Evolutionary conservation across 805 yeast genomes (phyloP).

Genomic region (Maudiozyma bulderi): DNA sequence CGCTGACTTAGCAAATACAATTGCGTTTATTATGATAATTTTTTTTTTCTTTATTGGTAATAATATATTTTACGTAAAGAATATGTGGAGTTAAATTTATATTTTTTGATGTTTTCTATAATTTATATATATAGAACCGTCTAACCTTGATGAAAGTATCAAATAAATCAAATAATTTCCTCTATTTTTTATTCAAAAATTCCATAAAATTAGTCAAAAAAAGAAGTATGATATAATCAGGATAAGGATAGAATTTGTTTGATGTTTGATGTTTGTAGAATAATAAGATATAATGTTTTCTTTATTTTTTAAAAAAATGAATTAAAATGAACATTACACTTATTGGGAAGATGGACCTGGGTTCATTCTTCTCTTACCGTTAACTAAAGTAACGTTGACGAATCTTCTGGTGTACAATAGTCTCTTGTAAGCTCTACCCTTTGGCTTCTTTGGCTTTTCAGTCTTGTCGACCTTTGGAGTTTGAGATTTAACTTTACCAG

Average conservation of each 20-base stretch:
- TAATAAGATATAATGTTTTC: not conserved
- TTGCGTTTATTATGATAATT: not conserved
- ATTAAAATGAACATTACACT: not conserved
- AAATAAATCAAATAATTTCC: not conserved
- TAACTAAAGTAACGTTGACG: slow-evolving; percentile 93
- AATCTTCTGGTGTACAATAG: slow-evolving; percentile 97
- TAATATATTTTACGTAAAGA: slow-evolving; percentile 1
- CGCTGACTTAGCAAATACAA: too few relatives aligned
- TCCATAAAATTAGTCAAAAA: too few relatives aligned
- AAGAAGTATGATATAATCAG: too few relatives aligned
- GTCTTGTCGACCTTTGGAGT: slow-evolving; percentile 99
- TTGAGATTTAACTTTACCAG: slow-evolving; percentile 99
- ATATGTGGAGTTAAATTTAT: slow-evolving; percentile 1
- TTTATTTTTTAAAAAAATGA: not conserved
- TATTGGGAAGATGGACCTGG: slow-evolving; percentile 44
- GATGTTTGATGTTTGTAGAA: too few relatives aligned
- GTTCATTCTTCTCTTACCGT: slow-evolving; percentile 96
- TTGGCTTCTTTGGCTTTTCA: slow-evolving; percentile 92
- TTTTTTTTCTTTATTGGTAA: slow-evolving; percentile 1
- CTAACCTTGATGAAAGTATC: not conserved
- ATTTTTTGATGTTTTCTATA: not conserved
- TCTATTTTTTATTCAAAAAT: not conserved
- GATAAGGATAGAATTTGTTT: too few relatives aligned
- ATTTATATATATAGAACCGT: too few relatives aligned
- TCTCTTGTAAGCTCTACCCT: slow-evolving; percentile 99